Conservation (phyloP, 768 basidiomycete species). For the Solioccasus polychromus region DNA sequence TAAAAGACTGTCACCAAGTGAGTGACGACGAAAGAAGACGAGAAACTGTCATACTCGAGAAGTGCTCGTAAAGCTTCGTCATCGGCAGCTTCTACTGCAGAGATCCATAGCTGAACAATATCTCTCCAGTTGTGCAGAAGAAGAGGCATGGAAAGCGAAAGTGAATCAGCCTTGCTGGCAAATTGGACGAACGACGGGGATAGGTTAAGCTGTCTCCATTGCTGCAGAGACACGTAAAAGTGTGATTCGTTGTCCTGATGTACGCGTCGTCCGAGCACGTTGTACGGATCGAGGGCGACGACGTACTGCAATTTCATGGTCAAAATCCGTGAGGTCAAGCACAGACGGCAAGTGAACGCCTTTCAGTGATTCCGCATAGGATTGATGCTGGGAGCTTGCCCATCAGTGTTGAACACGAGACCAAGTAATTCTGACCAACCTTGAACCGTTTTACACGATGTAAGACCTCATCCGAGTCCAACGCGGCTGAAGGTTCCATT, state of each 20-base stretch:
- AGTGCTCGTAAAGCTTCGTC: constrained; percentile 71
- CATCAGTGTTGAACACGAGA: neutral
- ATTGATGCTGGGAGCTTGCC: constrained; percentile 56
- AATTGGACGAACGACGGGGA: constrained; percentile 72
- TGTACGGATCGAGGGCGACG: too few relatives aligned
- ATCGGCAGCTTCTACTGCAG: constrained; percentile 54
- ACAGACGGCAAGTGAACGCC: constrained; percentile 71
- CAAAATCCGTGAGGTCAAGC: constrained; percentile 51
- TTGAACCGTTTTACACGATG: constrained; percentile 51
- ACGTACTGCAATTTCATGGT: constrained; percentile 55
- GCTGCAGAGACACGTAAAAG: constrained; percentile 69
- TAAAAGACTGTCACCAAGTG: constrained; percentile 49
- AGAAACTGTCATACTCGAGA: constrained; percentile 60
- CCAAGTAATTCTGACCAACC: constrained; percentile 25
- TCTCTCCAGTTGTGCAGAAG: constrained; percentile 78
- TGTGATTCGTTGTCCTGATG: constrained; percentile 72
- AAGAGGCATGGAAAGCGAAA: constrained; percentile 75
- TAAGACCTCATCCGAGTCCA: constrained; percentile 22
- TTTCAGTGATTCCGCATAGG: constrained; percentile 63
- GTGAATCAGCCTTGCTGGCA: constrained; percentile 52
- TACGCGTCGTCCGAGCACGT: neutral
- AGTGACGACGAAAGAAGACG: constrained; percentile 4
- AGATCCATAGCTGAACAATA: constrained; percentile 63
- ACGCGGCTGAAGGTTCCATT: constrained; percentile 8
- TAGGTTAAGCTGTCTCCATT: constrained; percentile 81